Base-by-base conservation (phyloP, 441 rosid species). In the Hypseocharis bilobata region DNA sequence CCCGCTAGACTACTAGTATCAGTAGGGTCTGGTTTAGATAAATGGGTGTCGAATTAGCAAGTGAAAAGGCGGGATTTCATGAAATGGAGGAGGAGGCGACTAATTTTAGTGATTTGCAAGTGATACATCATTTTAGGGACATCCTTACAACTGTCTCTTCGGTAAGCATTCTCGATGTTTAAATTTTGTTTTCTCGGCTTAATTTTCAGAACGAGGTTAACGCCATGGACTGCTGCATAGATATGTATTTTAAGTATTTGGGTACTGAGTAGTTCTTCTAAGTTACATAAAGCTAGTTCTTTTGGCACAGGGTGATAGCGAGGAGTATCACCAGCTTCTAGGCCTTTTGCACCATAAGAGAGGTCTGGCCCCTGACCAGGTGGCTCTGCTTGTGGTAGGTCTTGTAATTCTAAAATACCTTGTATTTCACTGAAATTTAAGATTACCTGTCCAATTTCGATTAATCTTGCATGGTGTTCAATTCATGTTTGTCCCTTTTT, bases 311-410 rank as follows among this genome's bases (percentile, higher is more conserved):
- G 96, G 89, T 59, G 84, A 84, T 40, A 62, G 59, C 0, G 82
- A 74, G 29, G 75, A 71, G 65, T 91, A 91, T 49, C 40, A 77
- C 67, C 82, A 86, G 76, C 87, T 91, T 70, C 80, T 87, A 63
- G 88, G 82, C 57, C 75, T 81, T 45, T 66, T 89, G 83, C 81
- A 86, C 70, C 81, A 79, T 62, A 76, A 70, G 10, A 75, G 77
- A 38, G 74, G 61, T 25, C 82, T 73, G 67, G 78, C 73, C 11
- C 75, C 75, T 0, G 90, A 88, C 63, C 83, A 84, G 58, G 88
- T 78, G 72, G 96, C 92, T 34, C 68, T 82, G 73, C 93, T 89
- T 65, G 83, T 81, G 93, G 96, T 88, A 68, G 54, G 75, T 66
- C 60, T 29, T 22, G 42, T 23, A 11, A 7, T 61, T 60, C 16